phyloP scores from a whole-genome alignment of 768 basidiomycete species.

The Lactarius sp. region DNA sequence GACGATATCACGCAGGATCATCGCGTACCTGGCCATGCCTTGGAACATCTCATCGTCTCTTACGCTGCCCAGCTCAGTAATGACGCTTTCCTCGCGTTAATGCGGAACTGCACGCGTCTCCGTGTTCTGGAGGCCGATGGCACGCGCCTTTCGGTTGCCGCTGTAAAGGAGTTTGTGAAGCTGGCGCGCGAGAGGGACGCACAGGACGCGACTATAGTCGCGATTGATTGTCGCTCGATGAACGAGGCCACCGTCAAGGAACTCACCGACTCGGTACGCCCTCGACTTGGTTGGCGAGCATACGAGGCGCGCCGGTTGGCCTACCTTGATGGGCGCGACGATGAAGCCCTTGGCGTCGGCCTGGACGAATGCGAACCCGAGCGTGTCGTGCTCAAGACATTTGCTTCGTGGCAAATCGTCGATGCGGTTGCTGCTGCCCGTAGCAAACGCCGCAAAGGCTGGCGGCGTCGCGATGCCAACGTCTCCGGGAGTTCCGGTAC shows the following conservation, averaged over 20 bases:
- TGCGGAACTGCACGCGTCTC: constrained; percentile 58
- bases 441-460: constrained; percentile 57
- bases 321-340: constrained; percentile 69
- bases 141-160: constrained; percentile 59
- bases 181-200: constrained; percentile 45
- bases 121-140: constrained; percentile 72
- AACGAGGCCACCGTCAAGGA: constrained; percentile 61
- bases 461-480: constrained; percentile 41
- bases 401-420: constrained; percentile 83
- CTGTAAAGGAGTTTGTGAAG: constrained; percentile 65
- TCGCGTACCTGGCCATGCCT: constrained; percentile 45
- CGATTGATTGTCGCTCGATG: constrained; percentile 71
- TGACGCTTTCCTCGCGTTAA: constrained; percentile 56
- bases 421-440: constrained; percentile 65
- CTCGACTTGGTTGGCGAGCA: constrained; percentile 69
- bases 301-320: constrained; percentile 64
- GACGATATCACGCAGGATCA: constrained; percentile 22
- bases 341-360: constrained; percentile 59
- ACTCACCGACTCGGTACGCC: constrained; percentile 51
- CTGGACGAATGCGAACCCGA: constrained; percentile 78
- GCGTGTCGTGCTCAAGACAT: constrained; percentile 75
- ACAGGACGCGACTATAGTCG: constrained; percentile 53
- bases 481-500: constrained; percentile 33
- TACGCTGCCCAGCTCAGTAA: constrained; percentile 60
- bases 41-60: constrained; percentile 72